Evolutionary conservation across 2,329 filamentous ascomycete species (phyloP), one percentile per base, ranked within the genome.

Genomic region (Verticillium albo-atrum): DNA sequence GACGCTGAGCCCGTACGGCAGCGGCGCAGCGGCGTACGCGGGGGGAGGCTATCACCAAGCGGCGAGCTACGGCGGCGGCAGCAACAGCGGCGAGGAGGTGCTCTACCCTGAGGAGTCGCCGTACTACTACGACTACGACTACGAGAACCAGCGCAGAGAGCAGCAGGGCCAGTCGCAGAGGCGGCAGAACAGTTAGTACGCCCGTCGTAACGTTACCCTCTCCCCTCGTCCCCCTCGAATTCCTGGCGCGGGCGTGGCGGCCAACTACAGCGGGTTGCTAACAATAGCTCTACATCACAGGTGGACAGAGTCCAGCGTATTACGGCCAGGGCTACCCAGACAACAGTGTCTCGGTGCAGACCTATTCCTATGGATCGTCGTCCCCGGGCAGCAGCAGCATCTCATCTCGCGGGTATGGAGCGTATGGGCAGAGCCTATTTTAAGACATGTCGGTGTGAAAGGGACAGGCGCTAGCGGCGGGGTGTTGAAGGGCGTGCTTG

Each of bases 61-160:
- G 12, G 53, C 65, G n/a, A 72, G 69, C 59, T 74, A 75, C 47
- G 68, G 69, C 37, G 42, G 42, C 3, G 42, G 42, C 7, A 72
- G 69, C 56, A 72, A 65, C 54, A 69, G 66, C 27, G 69, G 65
- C 30, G 72, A 76, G 20, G 73, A 76, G 27, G 62, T 65, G 20
- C 72, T 70, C 59, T 69, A 68, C 59, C 71, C 74, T 3, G 69
- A 72, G 32, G 63, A 62, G 20, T 61, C 64, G 20, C 61, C 58
- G 3, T 65, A 62, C 51, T 64, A 60, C 17, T 63, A 60, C 37
- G 61, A 64, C 53, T 63, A 66, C 34, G 61, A 66, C 20, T 60
- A 65, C 58, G 55, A 62, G 25, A 35, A 50, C 6, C 53, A 58
- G 14, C n/a, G 7, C n/a, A n/a, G 42, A 20, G 42, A 25, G 20